phyloP scores from a whole-genome alignment of 257 asterid genomes.

The Primulina eburnea region DNA sequence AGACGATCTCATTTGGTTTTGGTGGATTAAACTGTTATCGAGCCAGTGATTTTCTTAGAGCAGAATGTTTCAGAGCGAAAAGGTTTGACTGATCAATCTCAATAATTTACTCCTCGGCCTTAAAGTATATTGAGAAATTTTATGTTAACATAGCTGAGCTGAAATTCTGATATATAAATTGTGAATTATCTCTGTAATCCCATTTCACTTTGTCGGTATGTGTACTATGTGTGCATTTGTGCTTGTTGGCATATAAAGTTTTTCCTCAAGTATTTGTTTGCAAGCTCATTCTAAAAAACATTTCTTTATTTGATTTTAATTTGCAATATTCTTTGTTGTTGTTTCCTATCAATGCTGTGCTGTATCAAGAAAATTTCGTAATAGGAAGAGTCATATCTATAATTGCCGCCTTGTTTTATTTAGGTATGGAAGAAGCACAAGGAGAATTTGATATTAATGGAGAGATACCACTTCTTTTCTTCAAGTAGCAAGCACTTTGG shows the following conservation, averaged over 20 bases:
- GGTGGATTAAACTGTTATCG: not conserved
- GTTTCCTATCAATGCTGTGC: not conserved
- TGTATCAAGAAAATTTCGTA: not conserved
- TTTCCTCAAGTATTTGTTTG: not conserved
- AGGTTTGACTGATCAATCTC: not conserved
- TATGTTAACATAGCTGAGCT: not conserved
- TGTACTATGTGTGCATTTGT: not conserved
- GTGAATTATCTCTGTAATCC: not conserved
- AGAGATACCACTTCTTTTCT: constrained; percentile 79
- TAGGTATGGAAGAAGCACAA: constrained; percentile 86
- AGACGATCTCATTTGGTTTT: not conserved
- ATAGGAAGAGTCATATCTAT: constrained; percentile 10
- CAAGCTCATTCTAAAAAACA: not conserved
- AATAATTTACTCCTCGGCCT: not conserved
- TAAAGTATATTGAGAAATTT: not conserved
- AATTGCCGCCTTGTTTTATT: constrained; percentile 8
- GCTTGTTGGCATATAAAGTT: not conserved
- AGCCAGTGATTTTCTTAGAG: not conserved
- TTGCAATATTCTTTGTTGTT: not conserved
- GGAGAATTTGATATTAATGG: constrained; percentile 85
- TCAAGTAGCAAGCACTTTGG: constrained; percentile 88
- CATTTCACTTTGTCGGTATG: not conserved
- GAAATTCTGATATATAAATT: not conserved
- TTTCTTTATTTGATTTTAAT: not conserved
- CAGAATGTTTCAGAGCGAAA: not conserved